Conservation (phyloP, 176 grass and related monocot species). For the Juncus effusus region DNA sequence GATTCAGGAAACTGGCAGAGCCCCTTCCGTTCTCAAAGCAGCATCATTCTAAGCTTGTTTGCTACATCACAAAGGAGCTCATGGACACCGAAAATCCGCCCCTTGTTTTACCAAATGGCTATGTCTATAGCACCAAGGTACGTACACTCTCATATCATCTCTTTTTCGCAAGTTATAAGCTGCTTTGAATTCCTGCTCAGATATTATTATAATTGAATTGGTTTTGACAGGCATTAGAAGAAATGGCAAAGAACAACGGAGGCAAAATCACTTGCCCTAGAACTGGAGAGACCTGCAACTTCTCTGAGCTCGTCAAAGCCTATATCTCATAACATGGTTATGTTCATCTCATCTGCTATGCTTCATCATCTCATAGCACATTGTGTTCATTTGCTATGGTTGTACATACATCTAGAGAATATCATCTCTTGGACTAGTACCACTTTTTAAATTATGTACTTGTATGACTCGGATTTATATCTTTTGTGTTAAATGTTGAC, state of each 20-base stretch:
- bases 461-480: neutral
- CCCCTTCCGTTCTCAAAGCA: conserved; percentile 81
- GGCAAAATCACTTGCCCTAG: conserved; percentile 86
- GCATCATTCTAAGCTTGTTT: conserved; percentile 92
- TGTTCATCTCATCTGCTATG: conserved; percentile 17
- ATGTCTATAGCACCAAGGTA: conserved; percentile 94
- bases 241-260: conserved; percentile 81
- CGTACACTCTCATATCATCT: too few relatives aligned
- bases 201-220: neutral
- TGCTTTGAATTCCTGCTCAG: neutral
- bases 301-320: conserved; percentile 71
- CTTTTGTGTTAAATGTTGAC: too few relatives aligned
- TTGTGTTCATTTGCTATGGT: too few relatives aligned
- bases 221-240: conserved; percentile 67
- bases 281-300: conserved; percentile 53
- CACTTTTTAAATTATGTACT: conserved; percentile 20
- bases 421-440: conserved; percentile 3
- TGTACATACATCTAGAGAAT: conserved; percentile 20
- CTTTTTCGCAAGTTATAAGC: neutral
- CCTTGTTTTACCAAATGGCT: conserved; percentile 80
- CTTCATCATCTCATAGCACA: neutral
- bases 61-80: conserved; percentile 92
- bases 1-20: conserved; percentile 82
- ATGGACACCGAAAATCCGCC: conserved; percentile 99
- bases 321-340: conserved; percentile 52